Evolutionary conservation across 495 filamentous ascomycete species (phyloP).

Genomic region (Xylaria castorea): DNA sequence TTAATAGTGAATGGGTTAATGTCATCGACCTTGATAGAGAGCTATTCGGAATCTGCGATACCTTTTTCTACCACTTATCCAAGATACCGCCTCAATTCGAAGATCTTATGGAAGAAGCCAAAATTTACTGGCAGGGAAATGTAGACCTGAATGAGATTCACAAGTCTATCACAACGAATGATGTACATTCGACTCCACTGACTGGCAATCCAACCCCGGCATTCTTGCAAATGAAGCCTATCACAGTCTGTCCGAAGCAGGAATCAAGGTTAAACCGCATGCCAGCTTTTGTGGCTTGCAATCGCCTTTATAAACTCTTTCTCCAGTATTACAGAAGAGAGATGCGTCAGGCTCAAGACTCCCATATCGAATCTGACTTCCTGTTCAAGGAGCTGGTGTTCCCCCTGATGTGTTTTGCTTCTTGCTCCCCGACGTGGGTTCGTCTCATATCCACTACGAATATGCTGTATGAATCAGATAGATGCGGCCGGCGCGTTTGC

Average conservation of each 20-base stretch:
- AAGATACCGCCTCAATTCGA: background rate
- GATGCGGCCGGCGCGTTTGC: background rate
- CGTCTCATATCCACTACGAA: background rate
- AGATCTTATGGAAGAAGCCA: conserved; percentile 5
- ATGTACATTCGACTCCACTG: background rate
- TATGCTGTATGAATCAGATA: background rate
- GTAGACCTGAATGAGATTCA: background rate
- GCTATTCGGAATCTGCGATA: conserved; percentile 6
- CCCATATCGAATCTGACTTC: background rate
- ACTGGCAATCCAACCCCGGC: conserved; percentile 1
- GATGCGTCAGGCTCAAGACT: background rate
- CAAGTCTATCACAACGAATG: conserved; percentile 6
- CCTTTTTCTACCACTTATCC: conserved; percentile 7
- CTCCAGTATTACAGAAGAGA: background rate
- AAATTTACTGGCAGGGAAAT: conserved; percentile 6
- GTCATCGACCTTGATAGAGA: conserved; percentile 15
- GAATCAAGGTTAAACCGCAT: background rate
- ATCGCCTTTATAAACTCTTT: background rate
- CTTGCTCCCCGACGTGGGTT: conserved; percentile 10
- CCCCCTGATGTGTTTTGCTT: conserved; percentile 10
- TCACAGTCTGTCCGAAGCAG: background rate
- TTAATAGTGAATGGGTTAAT: background rate
- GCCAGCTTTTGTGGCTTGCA: conserved; percentile 11
- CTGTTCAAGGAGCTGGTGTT: conserved; percentile 7
- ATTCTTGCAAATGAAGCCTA: conserved; percentile 7